phyloP scores from a whole-genome alignment of 2,329 filamentous ascomycete species.

The Colletotrichum lentis region DNA sequence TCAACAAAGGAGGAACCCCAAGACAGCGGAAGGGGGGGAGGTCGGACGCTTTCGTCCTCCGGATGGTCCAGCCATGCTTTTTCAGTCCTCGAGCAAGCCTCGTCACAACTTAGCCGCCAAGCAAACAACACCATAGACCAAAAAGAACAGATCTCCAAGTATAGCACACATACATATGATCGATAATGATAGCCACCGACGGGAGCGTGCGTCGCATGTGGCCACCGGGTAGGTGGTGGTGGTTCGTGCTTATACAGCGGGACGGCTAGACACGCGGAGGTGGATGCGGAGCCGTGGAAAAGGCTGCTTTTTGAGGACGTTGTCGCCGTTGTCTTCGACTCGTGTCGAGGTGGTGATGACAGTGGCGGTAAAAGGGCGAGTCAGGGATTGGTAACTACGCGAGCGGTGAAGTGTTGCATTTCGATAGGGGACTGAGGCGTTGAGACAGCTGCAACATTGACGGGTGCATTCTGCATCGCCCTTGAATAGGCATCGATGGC shows the following conservation, averaged over 20 bases:
- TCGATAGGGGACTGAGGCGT: neutral
- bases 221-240: too few species aligned
- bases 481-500: constrained; percentile 3
- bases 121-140: neutral
- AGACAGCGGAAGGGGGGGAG: too few species aligned
- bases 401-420: neutral
- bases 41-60: neutral
- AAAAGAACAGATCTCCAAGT: neutral
- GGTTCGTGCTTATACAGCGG: neutral
- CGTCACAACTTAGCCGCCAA: neutral
- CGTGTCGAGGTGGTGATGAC: neutral
- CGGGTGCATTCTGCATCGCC: neutral
- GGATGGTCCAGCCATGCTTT: constrained; percentile 22
- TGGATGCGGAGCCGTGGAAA: neutral
- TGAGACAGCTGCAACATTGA: neutral
- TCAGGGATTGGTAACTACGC: neutral
- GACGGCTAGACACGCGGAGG: neutral
- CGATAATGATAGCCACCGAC: neutral
- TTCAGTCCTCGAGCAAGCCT: neutral
- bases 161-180: neutral
- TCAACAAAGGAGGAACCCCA: neutral
- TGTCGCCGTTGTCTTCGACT: neutral
- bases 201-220: neutral
- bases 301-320: neutral
- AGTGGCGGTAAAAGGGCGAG: neutral